Base-by-base conservation (phyloP, 2,329 filamentous ascomycete genomes). In the Ophiostoma tasmaniense region DNA sequence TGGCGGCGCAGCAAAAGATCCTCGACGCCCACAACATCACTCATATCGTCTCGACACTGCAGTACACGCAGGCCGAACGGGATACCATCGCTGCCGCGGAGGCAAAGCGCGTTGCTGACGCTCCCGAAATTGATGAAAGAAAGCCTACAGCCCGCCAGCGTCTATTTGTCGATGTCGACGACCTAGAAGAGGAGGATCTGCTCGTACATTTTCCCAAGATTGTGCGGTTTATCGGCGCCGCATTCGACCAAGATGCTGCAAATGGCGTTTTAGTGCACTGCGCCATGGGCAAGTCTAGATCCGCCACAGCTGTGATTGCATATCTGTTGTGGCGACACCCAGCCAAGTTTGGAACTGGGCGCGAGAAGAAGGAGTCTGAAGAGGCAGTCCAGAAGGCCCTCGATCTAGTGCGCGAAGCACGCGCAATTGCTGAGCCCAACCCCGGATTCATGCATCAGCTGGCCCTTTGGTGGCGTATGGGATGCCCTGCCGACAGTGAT, bases 241-340 rank as follows among this genome's bases (percentile, higher is more conserved):
- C 66, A 1, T 45, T 67, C 4, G 25, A 35, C 25, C 33, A 59
- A 2, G 33, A 70, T 0, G 35, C 64, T 1, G 37, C 22, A n/a
- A 59, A 59, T 35, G 83, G 79, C 17, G 84, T 88, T 35, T 84
- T 83, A 69, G 85, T 88, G 11, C 83, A 85, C 80, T 97, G 95
- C 83, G 94, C 93, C 28, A 97, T 97, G 88, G 95, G 95, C 67
- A 96, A 96, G 80, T 97, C 93, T 42, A 91, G 95, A 70, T 98
- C 94, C 65, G 91, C 94, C 73, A 89, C 92, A 39, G 87, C 91
- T 73, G 85, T 92, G 68, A 85, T 96, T 70, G 94, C 95, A 71
- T 98, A 93, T 78, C 82, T 98, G 66, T 89, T 98, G 72, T 88
- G 86, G 78, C 85, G 85, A 73, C 83, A 87, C 73, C 85, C 86